Base-by-base conservation (phyloP, 2,329 filamentous ascomycete species). In the Tolypocladium inflatum region DNA sequence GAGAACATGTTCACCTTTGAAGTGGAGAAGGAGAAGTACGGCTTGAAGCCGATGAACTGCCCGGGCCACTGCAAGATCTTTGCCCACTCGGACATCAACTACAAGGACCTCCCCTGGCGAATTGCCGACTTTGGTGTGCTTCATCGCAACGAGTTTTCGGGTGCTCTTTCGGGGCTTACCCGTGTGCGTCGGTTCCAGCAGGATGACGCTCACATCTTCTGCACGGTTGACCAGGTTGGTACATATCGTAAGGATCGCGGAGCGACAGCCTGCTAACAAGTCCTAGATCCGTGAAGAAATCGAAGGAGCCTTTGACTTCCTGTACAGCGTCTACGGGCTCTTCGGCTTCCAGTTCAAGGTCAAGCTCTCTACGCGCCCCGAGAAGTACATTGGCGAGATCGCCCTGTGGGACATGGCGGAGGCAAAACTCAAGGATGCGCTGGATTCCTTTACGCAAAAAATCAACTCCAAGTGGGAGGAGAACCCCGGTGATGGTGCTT, bases 41-140 rank as follows among this genome's bases (percentile, higher is more conserved):
- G 86, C 19, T 77, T 97, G 55, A 97, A 97, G 78, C 93, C 93
- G 35, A 97, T 97, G 94, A 97, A 97, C 78, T 99, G 94, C 76
- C 94, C 94, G 4, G 91, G 91, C 35, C 93, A 97, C 75, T 95
- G 90, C 74, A 77, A 94, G 63, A 88, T 97, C 68, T 96, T 96
- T 73, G 84, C 82, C 55, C 88, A 93, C 73, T 84, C 89, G 57
- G 89, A 90, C 68, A 84, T 90, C 67, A 94, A 88, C 73, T 96
- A 97, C 63, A 72, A 69, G 67, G 91, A 97, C 66, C 78, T 99
- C 59, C 94, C 94, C 35, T 87, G 95, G 76, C 84, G 94, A 68
- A 89, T 96, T 76, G 93, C 94, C 55, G 94, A 99, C 71, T 97
- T 97, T 73, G 93, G 93, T 72, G 90, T 96, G 33, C 80, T 99